These are phyloP conservation scores for Yamadazyma atmosphaerica DNA, from an alignment of 1,139 yeast species.

Conservation along the genomic window DNA sequence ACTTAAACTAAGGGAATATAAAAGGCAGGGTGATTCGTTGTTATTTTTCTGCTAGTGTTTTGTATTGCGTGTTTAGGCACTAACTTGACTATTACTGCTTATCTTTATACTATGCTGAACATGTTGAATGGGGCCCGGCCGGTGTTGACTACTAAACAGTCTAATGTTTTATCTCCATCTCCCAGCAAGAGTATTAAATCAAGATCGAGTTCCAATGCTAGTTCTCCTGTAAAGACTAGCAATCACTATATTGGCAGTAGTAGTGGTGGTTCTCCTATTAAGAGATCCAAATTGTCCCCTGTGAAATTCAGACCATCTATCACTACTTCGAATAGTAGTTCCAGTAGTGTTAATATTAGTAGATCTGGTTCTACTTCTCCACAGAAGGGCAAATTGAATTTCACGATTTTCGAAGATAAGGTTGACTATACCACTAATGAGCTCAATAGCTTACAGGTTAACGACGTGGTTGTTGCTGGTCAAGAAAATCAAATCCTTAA, in stretches of 20 bases:
- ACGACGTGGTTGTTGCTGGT: slow-evolving; percentile 15
- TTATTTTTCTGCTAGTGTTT: background rate
- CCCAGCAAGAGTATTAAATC: slow-evolving; percentile 17
- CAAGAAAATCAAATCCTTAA: slow-evolving; percentile 11
- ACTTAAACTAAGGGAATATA: too few species aligned
- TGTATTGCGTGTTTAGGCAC: background rate
- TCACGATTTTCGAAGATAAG: slow-evolving; percentile 41
- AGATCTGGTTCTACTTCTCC: slow-evolving; percentile 9
- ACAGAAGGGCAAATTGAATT: slow-evolving; percentile 14
- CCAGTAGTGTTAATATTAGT: slow-evolving; percentile 8
- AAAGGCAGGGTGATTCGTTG: background rate
- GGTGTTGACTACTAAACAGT: slow-evolving; percentile 12
- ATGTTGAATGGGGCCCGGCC: slow-evolving; percentile 8
- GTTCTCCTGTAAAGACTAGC: slow-evolving; percentile 13
- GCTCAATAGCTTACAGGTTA: slow-evolving; percentile 7
- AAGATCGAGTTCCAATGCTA: slow-evolving; percentile 10
- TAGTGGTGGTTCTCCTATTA: slow-evolving; percentile 23
- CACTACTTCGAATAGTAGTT: slow-evolving; percentile 1
- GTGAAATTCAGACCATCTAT: slow-evolving; percentile 16
- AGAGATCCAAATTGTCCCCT: slow-evolving; percentile 35
- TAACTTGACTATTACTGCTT: background rate
- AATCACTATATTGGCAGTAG: background rate
- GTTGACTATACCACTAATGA: slow-evolving; percentile 6
- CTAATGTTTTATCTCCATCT: slow-evolving; percentile 24
- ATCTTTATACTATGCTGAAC: background rate